These are phyloP conservation scores for Tuber magnatum DNA, from an alignment of 495 filamentous ascomycete species.

Conservation along the genomic window DNA sequence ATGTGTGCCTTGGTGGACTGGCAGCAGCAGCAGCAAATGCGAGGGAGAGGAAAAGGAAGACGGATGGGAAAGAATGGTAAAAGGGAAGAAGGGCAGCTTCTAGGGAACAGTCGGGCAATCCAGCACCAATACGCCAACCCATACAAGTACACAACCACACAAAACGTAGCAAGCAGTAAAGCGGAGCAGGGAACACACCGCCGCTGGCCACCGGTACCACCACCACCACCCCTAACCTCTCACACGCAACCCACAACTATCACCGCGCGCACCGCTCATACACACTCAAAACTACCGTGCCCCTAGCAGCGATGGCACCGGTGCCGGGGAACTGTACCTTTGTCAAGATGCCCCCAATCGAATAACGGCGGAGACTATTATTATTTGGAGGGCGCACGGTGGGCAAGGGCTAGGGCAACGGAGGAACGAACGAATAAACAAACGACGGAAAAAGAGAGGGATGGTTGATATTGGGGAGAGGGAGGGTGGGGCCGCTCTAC, in stretches of 20 bases:
- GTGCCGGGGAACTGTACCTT: not conserved
- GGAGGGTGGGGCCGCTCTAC: not conserved
- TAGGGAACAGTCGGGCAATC: not conserved
- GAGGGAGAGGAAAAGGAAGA: slow-evolving; percentile 20
- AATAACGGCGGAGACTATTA: not conserved
- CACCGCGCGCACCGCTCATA: not conserved
- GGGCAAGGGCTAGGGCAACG: not conserved
- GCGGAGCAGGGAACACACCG: not conserved
- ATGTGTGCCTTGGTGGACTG: slow-evolving; percentile 19
- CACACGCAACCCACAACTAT: not conserved
- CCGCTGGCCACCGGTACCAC: not conserved
- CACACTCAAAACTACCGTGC: not conserved
- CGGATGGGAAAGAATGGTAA: slow-evolving; percentile 17
- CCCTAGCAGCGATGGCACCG: not conserved
- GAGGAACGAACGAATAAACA: not conserved
- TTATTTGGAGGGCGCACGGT: not conserved
- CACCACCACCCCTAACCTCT: not conserved
- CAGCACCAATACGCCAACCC: not conserved
- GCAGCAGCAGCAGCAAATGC: slow-evolving; percentile 17
- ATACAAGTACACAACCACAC: not conserved
- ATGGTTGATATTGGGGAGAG: not conserved
- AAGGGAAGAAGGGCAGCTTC: slow-evolving; percentile 18
- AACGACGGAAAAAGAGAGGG: slow-evolving; percentile 5
- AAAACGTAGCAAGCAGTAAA: not conserved
- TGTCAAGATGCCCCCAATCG: not conserved